Percentiles rank a stretch among this genome's conserved stretches.
Evolutionary conservation across 352 stramenopile species (phyloP).

Genomic region (Globisporangium polare): DNA sequence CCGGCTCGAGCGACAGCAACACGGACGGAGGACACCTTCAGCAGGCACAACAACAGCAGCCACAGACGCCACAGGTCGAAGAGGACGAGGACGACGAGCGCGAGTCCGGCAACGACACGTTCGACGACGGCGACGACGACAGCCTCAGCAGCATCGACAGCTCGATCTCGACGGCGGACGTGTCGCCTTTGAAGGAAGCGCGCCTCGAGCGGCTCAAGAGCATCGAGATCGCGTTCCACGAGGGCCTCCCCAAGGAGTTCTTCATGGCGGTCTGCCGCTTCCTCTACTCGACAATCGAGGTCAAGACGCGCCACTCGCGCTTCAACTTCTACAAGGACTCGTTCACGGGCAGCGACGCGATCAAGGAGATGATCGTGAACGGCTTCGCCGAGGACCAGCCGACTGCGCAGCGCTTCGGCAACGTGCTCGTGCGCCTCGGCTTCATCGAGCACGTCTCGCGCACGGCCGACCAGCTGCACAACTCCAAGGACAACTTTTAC

Average conservation of each 20-base stretch:
- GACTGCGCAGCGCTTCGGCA: constrained; percentile 63
- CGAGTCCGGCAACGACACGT: constrained; percentile 24
- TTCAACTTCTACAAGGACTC: constrained; percentile 88
- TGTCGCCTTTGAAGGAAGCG: constrained; percentile 65
- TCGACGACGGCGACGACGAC: constrained; percentile 21
- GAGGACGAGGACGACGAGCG: constrained; percentile 30
- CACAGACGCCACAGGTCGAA: constrained; percentile 10
- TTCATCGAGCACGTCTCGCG: constrained; percentile 83
- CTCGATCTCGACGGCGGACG: constrained; percentile 35
- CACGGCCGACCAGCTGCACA: constrained; percentile 74
- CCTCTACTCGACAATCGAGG: constrained; percentile 63
- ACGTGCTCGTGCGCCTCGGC: constrained; percentile 75
- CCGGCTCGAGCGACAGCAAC: constrained; percentile 20
- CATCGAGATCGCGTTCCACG: constrained; percentile 76
- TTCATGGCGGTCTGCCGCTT: constrained; percentile 72
- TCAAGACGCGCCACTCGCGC: constrained; percentile 79
- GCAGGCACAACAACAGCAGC: constrained; percentile 13
- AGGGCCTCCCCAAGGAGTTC: constrained; percentile 76
- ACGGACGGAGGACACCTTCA: constrained; percentile 1
- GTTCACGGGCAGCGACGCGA: constrained; percentile 71
- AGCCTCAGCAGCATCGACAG: constrained; percentile 24
- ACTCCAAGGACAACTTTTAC: constrained; percentile 85
- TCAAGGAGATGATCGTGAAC: constrained; percentile 67
- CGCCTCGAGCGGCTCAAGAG: constrained; percentile 68
- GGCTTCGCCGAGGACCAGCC: constrained; percentile 78